These are phyloP conservation scores for Penicillium brasilianum DNA, from an alignment of 2,329 filamentous ascomycete genomes.

Conservation along the genomic window DNA sequence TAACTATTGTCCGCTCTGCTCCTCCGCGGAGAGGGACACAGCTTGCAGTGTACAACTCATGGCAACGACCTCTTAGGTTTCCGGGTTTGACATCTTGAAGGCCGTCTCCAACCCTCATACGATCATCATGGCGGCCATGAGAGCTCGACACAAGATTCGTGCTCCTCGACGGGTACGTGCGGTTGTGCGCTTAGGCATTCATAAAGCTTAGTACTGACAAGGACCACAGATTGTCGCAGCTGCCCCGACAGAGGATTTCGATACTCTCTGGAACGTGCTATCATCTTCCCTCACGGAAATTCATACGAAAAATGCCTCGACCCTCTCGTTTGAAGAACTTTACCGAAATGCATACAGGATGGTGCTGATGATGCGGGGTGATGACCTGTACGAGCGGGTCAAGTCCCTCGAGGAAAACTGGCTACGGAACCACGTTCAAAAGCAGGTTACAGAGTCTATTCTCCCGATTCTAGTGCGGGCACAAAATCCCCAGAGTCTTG, in stretches of 20 bases:
- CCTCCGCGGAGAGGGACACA: conserved; percentile 32
- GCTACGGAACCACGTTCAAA: conserved; percentile 75
- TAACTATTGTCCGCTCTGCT: conserved; percentile 24
- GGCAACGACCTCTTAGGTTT: neutral
- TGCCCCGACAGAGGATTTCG: conserved; percentile 73
- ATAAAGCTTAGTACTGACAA: conserved; percentile 20
- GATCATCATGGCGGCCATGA: conserved; percentile 54
- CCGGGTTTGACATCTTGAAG: neutral
- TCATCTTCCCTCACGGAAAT: conserved; percentile 81
- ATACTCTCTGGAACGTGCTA: conserved; percentile 80
- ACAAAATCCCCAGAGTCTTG: conserved; percentile 48
- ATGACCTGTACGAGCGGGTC: conserved; percentile 79
- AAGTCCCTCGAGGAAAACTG: conserved; percentile 80
- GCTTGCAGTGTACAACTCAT: neutral
- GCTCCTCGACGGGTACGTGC: conserved; percentile 68
- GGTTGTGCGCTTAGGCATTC: neutral
- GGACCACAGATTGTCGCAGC: conserved; percentile 58
- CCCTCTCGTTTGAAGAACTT: conserved; percentile 90
- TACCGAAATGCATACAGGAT: conserved; percentile 95
- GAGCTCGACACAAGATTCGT: conserved; percentile 67
- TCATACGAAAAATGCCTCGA: conserved; percentile 87
- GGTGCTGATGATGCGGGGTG: conserved; percentile 84
- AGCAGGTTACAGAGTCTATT: conserved; percentile 72
- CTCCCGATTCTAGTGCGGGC: conserved; percentile 69
- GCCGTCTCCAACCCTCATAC: neutral